Conservation (phyloP, 208 protist genomes). For the Acanthamoeba culbertsoni region DNA sequence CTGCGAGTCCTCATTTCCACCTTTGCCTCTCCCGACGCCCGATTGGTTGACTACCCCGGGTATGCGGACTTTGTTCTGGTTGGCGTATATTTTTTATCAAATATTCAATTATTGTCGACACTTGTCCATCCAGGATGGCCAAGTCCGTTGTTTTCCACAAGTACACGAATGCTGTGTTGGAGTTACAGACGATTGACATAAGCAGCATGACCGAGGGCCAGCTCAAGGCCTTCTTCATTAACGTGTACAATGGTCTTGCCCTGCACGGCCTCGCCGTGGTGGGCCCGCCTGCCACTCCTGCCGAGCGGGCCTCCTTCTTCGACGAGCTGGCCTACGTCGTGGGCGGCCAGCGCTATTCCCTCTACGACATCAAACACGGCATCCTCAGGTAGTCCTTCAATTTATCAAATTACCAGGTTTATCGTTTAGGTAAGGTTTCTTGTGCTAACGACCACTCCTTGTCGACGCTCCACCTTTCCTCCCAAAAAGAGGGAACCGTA, state of each 20-base stretch:
- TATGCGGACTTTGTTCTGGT: not conserved
- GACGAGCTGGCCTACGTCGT: slow-evolving; percentile 45
- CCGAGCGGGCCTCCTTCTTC: slow-evolving; percentile 32
- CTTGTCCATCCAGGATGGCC: not conserved
- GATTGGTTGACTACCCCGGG: not conserved
- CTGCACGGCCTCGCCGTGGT: not conserved
- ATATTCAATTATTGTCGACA: not conserved
- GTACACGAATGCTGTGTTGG: not conserved
- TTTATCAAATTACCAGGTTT: no score
- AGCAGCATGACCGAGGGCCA: not conserved
- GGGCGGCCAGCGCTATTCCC: slow-evolving; percentile 2
- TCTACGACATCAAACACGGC: slow-evolving; percentile 54
- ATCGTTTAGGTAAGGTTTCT: no score
- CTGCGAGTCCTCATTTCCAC: not conserved
- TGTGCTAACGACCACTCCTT: no score
- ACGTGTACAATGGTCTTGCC: slow-evolving; percentile 39
- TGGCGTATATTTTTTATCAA: not conserved
- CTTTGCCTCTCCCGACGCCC: not conserved
- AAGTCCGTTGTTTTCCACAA: slow-evolving; percentile 29
- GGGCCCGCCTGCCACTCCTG: not conserved
- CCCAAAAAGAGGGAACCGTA: slow-evolving; percentile 14
- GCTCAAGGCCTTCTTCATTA: slow-evolving; percentile 42
- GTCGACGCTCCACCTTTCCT: no score
- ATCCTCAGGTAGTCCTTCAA: not conserved
- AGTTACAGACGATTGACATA: slow-evolving; percentile 13